Evolutionary conservation across 2,329 filamentous ascomycete species (phyloP), one percentile per base, ranked within the genome.

Genomic region (Emmonsia crescens): DNA sequence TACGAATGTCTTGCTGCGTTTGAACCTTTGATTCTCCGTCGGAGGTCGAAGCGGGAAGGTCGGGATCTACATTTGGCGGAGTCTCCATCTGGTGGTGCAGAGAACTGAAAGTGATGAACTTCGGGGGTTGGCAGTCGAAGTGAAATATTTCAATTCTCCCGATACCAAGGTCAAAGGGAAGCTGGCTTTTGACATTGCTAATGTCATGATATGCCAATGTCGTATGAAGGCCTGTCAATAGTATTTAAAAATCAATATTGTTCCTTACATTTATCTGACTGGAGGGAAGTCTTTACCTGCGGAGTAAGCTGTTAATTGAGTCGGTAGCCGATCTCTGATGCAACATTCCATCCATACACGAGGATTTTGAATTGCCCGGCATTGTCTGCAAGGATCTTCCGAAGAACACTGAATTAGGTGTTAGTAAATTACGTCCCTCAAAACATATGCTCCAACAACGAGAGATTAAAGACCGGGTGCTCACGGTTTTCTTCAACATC

Each of bases 311-410:
- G 80, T 78, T 67, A 84, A 83, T 66, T 83, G 81, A 46, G 85
- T 82, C 5, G 79, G 79, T 57, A 86, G 78, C 27, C 81, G 80
- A 21, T 81, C 83, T 16, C 83, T 77, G 52, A 85, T 78, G 65
- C 83, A 86, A 8, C 79, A 80, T 62, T 81, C 78, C 67, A 84
- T 85, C 83, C 83, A 86, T 24, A 85, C 66, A 48, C 83, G 78
- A 42, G 83, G 83, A 62, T 79, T 82, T 67, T 84, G 82, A n/a
- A 86, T 80, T 63, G 79, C 80, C 58, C 77, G 76, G 65, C 83
- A 86, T 10, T 82, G 83, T 31, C 75, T 80, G 69, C 83, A 86
- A 19, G 83, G 83, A 46, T 77, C 84, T 24, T 82, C 82, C 40
- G 81, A 81, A 9, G 83, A 85, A 66, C 83, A 86, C 72, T 77